phyloP scores from a whole-genome alignment of 306 rosid species.

The Albizia julibrissin region DNA sequence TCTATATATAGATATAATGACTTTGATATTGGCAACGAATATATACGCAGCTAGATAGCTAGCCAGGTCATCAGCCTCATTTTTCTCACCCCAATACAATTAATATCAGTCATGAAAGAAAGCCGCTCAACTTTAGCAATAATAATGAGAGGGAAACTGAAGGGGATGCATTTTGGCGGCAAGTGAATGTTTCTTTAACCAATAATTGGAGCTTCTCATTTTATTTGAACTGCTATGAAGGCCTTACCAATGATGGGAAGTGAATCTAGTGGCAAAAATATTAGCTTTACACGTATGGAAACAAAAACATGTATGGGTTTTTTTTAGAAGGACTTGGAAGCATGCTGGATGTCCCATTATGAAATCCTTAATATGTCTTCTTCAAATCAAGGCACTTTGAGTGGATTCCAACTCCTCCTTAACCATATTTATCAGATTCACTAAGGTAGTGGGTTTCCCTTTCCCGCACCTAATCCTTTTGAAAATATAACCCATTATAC shows the following conservation, averaged over 20 bases:
- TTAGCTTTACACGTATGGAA: conserved; percentile 61
- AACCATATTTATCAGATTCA: conserved; percentile 56
- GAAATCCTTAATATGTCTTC: conserved; percentile 42
- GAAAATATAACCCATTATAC: conserved; percentile 56
- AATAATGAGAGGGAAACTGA: conserved; percentile 28
- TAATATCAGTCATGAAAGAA: neutral
- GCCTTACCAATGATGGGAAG: conserved; percentile 47
- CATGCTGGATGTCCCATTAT: conserved; percentile 57
- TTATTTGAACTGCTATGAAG: conserved; percentile 40
- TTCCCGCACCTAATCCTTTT: conserved; percentile 75
- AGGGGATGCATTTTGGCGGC: conserved; percentile 28
- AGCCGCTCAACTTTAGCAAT: conserved; percentile 31
- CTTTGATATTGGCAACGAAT: neutral
- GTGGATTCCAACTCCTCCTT: conserved; percentile 99
- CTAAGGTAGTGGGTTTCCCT: conserved; percentile 78
- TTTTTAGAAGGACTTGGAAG: conserved; percentile 38
- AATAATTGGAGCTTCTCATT: conserved; percentile 58
- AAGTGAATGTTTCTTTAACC: conserved; percentile 29
- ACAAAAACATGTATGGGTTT: conserved; percentile 30
- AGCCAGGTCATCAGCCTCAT: neutral
- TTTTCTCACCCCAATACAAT: neutral
- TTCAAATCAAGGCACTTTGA: conserved; percentile 62
- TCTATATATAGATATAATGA: neutral
- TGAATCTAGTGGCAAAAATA: conserved; percentile 48
- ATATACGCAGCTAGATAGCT: neutral